Evolutionary conservation across 768 basidiomycete species (phyloP).

Genomic region (Amylocystis lapponica): DNA sequence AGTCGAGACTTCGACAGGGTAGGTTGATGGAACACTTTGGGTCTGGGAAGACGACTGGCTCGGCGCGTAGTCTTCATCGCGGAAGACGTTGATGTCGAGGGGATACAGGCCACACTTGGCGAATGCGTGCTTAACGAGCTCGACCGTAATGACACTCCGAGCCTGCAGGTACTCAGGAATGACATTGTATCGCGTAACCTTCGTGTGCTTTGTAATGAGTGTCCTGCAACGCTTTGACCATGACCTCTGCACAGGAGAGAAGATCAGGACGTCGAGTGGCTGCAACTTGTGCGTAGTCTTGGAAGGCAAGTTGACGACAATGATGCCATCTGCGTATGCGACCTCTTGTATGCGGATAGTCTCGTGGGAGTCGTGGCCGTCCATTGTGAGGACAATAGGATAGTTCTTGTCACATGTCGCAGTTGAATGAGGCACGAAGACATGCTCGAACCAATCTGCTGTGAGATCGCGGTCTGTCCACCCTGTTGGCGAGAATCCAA

Average conservation of each 20-base stretch:
- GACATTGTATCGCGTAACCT: conserved; percentile 4
- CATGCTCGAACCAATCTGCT: conserved; percentile 31
- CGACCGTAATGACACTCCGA: neutral
- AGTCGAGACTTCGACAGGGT: neutral
- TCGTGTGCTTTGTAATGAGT: neutral
- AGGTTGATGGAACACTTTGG: neutral
- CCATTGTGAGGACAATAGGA: conserved; percentile 33
- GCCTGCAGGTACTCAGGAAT: conserved; percentile 7
- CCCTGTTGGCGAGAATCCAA: conserved; percentile 31
- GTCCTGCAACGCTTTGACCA: conserved; percentile 4
- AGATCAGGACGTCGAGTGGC: conserved; percentile 38
- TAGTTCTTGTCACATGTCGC: conserved; percentile 15
- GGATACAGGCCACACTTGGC: neutral
- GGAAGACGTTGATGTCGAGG: neutral
- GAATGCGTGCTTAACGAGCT: neutral
- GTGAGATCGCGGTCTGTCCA: conserved; percentile 35
- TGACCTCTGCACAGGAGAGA: conserved; percentile 18
- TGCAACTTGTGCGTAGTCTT: conserved; percentile 39
- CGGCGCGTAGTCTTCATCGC: neutral
- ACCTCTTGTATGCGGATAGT: conserved; percentile 19
- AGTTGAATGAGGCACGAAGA: conserved; percentile 33
- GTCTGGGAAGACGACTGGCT: neutral
- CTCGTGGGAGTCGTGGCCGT: conserved; percentile 41
- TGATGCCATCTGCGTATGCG: conserved; percentile 24
- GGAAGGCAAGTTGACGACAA: conserved; percentile 30